These are phyloP conservation scores for Podaxis rugospora DNA, from an alignment of 768 basidiomycete genomes.

Conservation along the genomic window DNA sequence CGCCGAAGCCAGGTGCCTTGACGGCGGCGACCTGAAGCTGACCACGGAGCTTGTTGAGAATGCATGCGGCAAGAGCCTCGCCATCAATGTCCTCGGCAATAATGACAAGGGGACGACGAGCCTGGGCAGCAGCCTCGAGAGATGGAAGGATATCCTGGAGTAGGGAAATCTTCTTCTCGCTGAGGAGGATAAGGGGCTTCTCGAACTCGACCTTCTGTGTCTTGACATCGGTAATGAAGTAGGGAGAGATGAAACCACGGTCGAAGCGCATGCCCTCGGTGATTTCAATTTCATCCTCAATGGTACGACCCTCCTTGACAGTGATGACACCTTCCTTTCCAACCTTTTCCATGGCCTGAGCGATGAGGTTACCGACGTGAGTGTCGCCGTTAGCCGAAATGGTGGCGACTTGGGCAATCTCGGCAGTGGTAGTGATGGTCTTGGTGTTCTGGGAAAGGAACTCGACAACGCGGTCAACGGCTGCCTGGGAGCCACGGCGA, in stretches of 20 bases:
- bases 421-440: slow-evolving; percentile 93
- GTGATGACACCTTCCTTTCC: slow-evolving; percentile 99
- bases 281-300: slow-evolving; percentile 98
- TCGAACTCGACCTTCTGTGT: slow-evolving; percentile 93
- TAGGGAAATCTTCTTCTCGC: slow-evolving; percentile 96
- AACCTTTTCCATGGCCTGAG: slow-evolving; percentile 99
- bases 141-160: slow-evolving; percentile 94
- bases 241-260: slow-evolving; percentile 96
- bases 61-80: slow-evolving; percentile 95
- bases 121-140: slow-evolving; percentile 76
- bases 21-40: slow-evolving; percentile 92
- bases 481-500: slow-evolving; percentile 94
- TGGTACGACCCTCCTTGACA: slow-evolving; percentile 97
- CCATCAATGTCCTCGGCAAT: slow-evolving; percentile 98
- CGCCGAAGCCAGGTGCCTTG: slow-evolving; percentile 98
- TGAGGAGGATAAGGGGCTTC: slow-evolving; percentile 90
- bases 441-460: slow-evolving; percentile 86
- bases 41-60: slow-evolving; percentile 98
- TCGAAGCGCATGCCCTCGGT: slow-evolving; percentile 99
- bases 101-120: slow-evolving; percentile 88
- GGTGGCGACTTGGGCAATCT: slow-evolving; percentile 99
- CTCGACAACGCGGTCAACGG: slow-evolving; percentile 91
- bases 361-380: slow-evolving; percentile 92
- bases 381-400: slow-evolving; percentile 81
- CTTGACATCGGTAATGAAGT: slow-evolving; percentile 99